Conservation (phyloP, 2,329 filamentous ascomycete species). For the Byssoonygena ceratinophila region DNA sequence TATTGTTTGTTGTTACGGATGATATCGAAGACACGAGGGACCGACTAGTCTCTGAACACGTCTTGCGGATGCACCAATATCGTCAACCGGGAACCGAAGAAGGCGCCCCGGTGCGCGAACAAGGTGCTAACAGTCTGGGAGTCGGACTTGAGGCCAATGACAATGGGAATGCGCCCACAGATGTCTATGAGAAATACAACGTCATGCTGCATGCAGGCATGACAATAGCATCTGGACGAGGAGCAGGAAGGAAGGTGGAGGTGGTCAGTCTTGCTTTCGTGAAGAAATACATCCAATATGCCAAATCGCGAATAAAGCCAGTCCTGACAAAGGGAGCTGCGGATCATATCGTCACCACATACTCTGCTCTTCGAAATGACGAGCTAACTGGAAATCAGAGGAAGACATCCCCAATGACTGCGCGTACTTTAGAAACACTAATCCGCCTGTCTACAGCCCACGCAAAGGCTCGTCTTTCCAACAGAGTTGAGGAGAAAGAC, state of each 20-base stretch:
- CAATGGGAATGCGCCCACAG: conserved; percentile 61
- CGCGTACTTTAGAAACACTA: conserved; percentile 93
- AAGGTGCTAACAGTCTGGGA: conserved; percentile 69
- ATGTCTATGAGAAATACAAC: conserved; percentile 94
- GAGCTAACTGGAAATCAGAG: conserved; percentile 91
- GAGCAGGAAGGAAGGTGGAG: conserved; percentile 65
- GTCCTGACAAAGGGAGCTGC: conserved; percentile 82
- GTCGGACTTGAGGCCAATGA: conserved; percentile 73
- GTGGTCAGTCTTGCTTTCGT: conserved; percentile 95
- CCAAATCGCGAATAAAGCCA: conserved; percentile 83
- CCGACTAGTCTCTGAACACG: conserved; percentile 86
- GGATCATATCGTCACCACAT: conserved; percentile 81
- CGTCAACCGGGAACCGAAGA: conserved; percentile 87
- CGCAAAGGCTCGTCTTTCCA: conserved; percentile 82
- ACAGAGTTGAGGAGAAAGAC: conserved; percentile 78
- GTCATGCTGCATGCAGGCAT: conserved; percentile 91
- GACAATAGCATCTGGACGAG: conserved; percentile 61
- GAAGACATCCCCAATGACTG: conserved; percentile 87
- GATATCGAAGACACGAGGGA: conserved; percentile 93
- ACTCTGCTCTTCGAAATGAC: conserved; percentile 87
- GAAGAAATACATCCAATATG: conserved; percentile 99
- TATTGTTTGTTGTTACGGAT: conserved; percentile 94
- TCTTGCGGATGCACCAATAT: conserved; percentile 93
- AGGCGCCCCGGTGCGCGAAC: conserved; percentile 85
- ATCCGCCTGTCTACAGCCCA: conserved; percentile 95